Conservation (phyloP, 2,329 filamentous ascomycete genomes). For the Fusarium sp. region DNA sequence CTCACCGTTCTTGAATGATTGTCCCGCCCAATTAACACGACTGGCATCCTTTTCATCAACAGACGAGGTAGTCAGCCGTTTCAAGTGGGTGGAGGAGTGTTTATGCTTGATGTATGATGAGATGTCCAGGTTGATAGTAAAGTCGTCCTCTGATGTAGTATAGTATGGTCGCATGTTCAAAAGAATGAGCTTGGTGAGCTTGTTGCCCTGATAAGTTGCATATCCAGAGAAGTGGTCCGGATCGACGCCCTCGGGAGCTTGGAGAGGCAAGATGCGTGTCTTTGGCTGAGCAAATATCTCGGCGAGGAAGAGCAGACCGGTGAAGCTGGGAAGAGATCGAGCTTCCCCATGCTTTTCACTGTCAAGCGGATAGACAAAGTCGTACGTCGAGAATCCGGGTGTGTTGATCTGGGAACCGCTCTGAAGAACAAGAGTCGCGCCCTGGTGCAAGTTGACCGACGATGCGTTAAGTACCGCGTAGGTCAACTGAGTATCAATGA, state of each 20-base stretch:
- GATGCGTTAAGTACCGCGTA: slow-evolving; percentile 57
- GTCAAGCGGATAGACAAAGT: slow-evolving; percentile 36
- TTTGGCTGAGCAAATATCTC: slow-evolving; percentile 27
- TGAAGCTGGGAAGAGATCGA: slow-evolving; percentile 21
- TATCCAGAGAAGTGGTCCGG: slow-evolving; percentile 10
- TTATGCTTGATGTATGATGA: background rate
- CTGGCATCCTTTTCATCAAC: slow-evolving; percentile 15
- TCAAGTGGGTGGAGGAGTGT: background rate
- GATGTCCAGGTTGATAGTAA: background rate
- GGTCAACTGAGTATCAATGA: slow-evolving; percentile 55
- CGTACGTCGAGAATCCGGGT: slow-evolving; percentile 34
- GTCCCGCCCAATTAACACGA: slow-evolving; percentile 21
- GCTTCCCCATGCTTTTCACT: slow-evolving; percentile 30
- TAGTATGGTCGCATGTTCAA: slow-evolving; percentile 15
- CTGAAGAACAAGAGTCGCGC: slow-evolving; percentile 36
- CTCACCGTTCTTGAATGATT: slow-evolving; percentile 24
- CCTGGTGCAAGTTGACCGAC: slow-evolving; percentile 54
- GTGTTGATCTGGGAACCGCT: slow-evolving; percentile 32
- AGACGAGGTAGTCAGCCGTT: slow-evolving; percentile 17
- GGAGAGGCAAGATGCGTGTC: background rate
- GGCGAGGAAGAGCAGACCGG: slow-evolving; percentile 28
- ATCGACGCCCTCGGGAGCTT: background rate
- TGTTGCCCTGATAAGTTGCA: slow-evolving; percentile 2
- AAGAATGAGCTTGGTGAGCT: slow-evolving; percentile 9
- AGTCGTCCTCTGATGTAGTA: background rate